Base-by-base conservation (phyloP, 352 stramenopile species). In the Phytophthora pseudosyringae region DNA sequence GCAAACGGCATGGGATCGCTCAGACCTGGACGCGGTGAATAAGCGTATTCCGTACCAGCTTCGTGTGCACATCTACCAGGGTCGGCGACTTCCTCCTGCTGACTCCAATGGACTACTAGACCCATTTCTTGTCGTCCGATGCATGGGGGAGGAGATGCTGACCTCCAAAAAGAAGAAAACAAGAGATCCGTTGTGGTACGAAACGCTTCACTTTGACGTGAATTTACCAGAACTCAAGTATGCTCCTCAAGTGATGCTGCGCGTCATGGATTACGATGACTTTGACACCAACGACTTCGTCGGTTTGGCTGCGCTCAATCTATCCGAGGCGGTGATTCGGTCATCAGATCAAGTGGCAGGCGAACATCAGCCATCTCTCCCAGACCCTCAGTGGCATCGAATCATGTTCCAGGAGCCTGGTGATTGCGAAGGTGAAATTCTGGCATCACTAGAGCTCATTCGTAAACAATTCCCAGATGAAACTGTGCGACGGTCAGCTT, bases 161-260 rank as follows among this genome's bases (percentile, higher is more conserved):
- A 92, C 85, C 0, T 80, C 78, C 10, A 80, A 82, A 16, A 91
- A 94, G 69, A 83, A 81, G 54, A 89, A 88, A 63, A 97, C 88
- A 2, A 62, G 83, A 54, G 86, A 97, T 59, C 88, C 89, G 11
- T 59, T 90, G n/a, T 97, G 76, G 69, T 97, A 97, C 71, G 81
- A 96, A 64, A 97, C 87, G 5, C 54, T 95, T 12, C 88, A 90
- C 69, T 96, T 95, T 35, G 84, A 96, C 44, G 85, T 95, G 18
- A 91, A 93, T 40, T 59, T 97, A 29, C 86, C 86, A 4, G 81
- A 87, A 9, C 68, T 90, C 3, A 81, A 89, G 43, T 95, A 91
- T 56, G 83, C 83, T 3, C 86, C 86, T 18, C 84, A 93, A 50
- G 83, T 95, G 11, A 80, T 92, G 63, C 59, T 95, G 25, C 86